Percentiles rank a stretch among this genome's conserved stretches.
Evolutionary conservation across 345 rosid genomes (phyloP).

Genomic region (Citrus trifoliata): DNA sequence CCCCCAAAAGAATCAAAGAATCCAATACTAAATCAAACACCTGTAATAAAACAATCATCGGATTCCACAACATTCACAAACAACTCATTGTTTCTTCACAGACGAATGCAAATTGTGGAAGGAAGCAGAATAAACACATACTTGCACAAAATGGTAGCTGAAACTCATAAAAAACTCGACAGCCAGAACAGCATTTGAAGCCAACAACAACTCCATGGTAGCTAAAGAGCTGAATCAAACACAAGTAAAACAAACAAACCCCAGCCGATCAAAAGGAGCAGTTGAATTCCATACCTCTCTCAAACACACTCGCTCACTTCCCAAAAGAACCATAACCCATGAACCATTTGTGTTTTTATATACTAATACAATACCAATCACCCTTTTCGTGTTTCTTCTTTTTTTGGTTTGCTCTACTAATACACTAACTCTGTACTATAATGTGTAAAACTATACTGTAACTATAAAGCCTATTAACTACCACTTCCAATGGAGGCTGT

Average conservation of each 20-base stretch:
- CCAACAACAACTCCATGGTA: constrained; percentile 42
- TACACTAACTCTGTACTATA: constrained; percentile 12
- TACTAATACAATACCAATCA: constrained; percentile 1
- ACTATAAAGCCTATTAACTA: constrained; percentile 20
- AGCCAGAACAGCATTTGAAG: constrained; percentile 47
- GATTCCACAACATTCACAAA: constrained; percentile 66
- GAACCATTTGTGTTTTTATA: constrained; percentile 32
- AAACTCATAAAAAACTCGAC: constrained; percentile 28
- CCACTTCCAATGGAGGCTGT: constrained; percentile 22
- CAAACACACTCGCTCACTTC: constrained; percentile 19
- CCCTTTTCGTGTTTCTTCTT: constrained; percentile 8
- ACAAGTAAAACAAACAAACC: constrained; percentile 11
- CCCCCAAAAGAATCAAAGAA: constrained; percentile 85
- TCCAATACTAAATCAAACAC: constrained; percentile 38
- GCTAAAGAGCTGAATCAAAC: constrained; percentile 11
- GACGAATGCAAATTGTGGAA: constrained; percentile 31
- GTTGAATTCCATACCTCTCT: constrained; percentile 3
- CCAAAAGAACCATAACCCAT: constrained; percentile 47
- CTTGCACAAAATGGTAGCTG: constrained; percentile 36
- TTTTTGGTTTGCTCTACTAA: constrained; percentile 15
- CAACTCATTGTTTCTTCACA: constrained; percentile 48
- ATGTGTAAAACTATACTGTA: constrained; percentile 4
- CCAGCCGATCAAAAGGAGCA: constrained; percentile 7
- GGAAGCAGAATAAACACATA: constrained; percentile 32
- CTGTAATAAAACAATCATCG: constrained; percentile 82